Conservation (phyloP, 192 early-diverging fungal species). For the Geranomyces michiganensis region DNA sequence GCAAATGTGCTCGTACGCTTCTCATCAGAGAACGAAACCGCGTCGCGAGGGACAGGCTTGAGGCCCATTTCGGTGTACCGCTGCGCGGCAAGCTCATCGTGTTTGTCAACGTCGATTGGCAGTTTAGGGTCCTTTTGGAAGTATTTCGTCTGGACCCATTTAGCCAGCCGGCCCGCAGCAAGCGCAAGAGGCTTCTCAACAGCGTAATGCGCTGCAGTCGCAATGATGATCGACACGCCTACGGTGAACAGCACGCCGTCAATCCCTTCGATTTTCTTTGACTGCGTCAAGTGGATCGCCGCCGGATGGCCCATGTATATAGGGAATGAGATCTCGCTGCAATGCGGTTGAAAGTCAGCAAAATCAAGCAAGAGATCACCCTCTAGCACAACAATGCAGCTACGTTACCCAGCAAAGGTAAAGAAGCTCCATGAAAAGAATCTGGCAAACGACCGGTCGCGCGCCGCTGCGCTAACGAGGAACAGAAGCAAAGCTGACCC, state of each 20-base stretch:
- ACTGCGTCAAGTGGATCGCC: conserved; percentile 20
- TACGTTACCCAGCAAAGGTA: conserved; percentile 20
- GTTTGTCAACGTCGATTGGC: conserved; percentile 19
- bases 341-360: too few relatives aligned
- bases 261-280: conserved; percentile 17
- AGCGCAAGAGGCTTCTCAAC: conserved; percentile 23
- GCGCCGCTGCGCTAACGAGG: conserved; percentile 15
- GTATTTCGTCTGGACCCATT: conserved; percentile 18
- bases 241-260: conserved; percentile 30
- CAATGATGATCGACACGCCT: conserved; percentile 4
- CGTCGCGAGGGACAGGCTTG: not conserved
- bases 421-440: conserved; percentile 39
- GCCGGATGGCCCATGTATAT: conserved; percentile 33
- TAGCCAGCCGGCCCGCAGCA: conserved; percentile 5
- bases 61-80: conserved; percentile 23
- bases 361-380: too few relatives aligned
- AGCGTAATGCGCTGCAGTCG: conserved; percentile 9
- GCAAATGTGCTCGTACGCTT: too few relatives aligned
- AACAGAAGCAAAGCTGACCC: conserved; percentile 30
- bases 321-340: conserved; percentile 39
- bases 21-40: too few relatives aligned
- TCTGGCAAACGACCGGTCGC: conserved; percentile 29
- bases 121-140: conserved; percentile 30
- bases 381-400: not conserved
- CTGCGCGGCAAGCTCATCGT: conserved; percentile 24